Percentiles rank a stretch among this genome's conserved stretches.
These are phyloP conservation scores for Penicillium lividum DNA, from an alignment of 495 filamentous ascomycete species.

Conservation along the genomic window DNA sequence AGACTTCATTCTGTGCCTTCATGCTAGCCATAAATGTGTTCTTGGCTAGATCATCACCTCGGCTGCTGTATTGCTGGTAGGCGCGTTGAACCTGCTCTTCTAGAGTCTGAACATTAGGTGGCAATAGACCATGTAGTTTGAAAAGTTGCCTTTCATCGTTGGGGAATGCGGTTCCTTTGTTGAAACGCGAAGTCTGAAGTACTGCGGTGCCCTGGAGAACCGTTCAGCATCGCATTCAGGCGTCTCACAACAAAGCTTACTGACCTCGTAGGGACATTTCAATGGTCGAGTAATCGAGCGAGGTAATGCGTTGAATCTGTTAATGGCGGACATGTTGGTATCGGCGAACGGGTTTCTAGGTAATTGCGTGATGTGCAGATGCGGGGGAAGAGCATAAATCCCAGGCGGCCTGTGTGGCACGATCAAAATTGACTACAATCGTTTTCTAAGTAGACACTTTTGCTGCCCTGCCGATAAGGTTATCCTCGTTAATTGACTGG, in stretches of 20 bases:
- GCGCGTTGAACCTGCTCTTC: constrained; percentile 77
- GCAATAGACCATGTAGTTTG: constrained; percentile 69
- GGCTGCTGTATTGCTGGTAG: constrained; percentile 73
- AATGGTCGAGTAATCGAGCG: constrained; percentile 64
- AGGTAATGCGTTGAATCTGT: constrained; percentile 60
- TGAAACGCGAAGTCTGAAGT: constrained; percentile 70
- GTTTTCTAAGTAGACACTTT: too few relatives aligned
- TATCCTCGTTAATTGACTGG: too few relatives aligned
- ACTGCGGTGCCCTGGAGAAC: constrained; percentile 57
- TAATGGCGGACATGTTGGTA: constrained; percentile 2
- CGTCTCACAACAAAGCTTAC: neutral
- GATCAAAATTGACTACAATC: too few relatives aligned
- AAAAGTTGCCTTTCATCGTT: constrained; percentile 67
- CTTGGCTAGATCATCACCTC: constrained; percentile 64
- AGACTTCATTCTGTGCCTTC: constrained; percentile 72
- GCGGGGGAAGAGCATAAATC: neutral
- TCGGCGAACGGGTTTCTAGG: neutral
- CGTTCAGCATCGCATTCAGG: neutral
- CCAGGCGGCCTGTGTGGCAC: neutral
- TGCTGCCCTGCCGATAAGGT: too few relatives aligned
- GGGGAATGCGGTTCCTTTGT: constrained; percentile 82
- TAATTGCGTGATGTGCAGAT: neutral
- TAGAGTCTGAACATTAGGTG: constrained; percentile 71
- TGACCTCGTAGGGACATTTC: constrained; percentile 46
- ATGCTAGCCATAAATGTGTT: constrained; percentile 82